Evolutionary conservation across 2,329 filamentous ascomycete genomes (phyloP), one percentile per base, ranked within the genome.

Genomic region (Exophiala aquamarina): DNA sequence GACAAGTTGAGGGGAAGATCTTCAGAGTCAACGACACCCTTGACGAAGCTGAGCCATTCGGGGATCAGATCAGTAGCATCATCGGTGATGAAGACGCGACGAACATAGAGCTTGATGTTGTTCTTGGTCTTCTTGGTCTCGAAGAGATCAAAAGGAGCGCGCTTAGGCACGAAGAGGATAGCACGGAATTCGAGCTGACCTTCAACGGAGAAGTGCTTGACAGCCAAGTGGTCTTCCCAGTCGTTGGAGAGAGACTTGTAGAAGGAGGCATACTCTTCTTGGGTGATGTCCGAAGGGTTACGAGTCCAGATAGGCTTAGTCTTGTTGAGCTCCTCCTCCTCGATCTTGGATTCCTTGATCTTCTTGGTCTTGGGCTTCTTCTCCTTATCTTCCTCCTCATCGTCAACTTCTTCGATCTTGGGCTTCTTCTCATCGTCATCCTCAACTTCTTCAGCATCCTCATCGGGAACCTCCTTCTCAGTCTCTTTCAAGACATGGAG

Each of bases 41-140:
- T 98, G 84, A 98, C 78, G 78, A 98, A 98, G 79, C 89, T 84
- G 68, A 98, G 86, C 93, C 93, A 98, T 82, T 98, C 93, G 53
- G 93, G 93, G 61, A 98, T 94, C 76, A 98, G 87, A 72, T 98
- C 93, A 63, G 93, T 97, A 64, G 93, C 93, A 73, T 98, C 93
- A 63, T 98, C 93, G 54, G 93, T 98, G 82, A 98, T 98, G 87
- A 98, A 98, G 75, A 98, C 93, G 72, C 93, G 93, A 73, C 93
- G 92, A 68, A 98, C 93, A 78, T 98, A 98, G 65, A 98, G 86
- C 87, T 98, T 98, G 84, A 98, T 97, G 87, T 98, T 98, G 88
- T 97, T 98, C 90, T 98, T 98, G 70, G 92, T 96, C 87, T 96
- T 95, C 89, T 98, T 98, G 71, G 92, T 96, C 87, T 98, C 93